These are phyloP conservation scores for Mortierella sp. DNA, from an alignment of 371 early-diverging fungal genomes.

Conservation along the genomic window DNA sequence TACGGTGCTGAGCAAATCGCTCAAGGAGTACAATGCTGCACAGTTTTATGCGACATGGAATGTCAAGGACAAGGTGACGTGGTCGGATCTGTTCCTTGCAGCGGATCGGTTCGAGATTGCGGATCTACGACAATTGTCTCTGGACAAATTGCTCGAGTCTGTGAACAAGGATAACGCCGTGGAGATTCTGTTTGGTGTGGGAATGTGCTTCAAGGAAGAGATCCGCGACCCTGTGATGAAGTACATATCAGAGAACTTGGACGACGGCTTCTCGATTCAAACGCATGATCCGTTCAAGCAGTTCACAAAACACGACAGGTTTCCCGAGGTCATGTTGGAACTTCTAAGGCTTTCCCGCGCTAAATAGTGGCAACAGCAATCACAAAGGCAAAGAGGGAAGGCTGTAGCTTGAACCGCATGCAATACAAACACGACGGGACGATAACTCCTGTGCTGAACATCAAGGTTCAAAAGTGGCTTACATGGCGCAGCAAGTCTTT, in stretches of 20 bases:
- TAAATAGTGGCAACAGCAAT: no score
- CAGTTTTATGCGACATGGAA: not conserved
- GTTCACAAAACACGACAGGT: not conserved
- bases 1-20: not conserved
- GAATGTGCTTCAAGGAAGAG: not conserved
- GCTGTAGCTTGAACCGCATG: no score
- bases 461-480: no score
- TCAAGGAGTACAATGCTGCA: not conserved
- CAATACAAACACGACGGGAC: no score
- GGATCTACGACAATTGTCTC: not conserved
- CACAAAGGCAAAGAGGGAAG: no score
- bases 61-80: not conserved
- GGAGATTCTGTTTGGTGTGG: conserved; percentile 17
- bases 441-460: no score
- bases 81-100: conserved; percentile 3
- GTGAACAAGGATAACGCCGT: conserved; percentile 2
- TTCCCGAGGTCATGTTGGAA: conserved; percentile 5
- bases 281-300: conserved; percentile 9
- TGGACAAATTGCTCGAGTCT: conserved; percentile 1
- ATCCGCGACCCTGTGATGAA: not conserved
- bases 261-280: not conserved
- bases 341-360: not conserved
- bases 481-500: no score
- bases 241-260: not conserved
- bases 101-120: conserved; percentile 7